phyloP scores from a whole-genome alignment of 495 filamentous ascomycete species.

The Zalerion maritima region DNA sequence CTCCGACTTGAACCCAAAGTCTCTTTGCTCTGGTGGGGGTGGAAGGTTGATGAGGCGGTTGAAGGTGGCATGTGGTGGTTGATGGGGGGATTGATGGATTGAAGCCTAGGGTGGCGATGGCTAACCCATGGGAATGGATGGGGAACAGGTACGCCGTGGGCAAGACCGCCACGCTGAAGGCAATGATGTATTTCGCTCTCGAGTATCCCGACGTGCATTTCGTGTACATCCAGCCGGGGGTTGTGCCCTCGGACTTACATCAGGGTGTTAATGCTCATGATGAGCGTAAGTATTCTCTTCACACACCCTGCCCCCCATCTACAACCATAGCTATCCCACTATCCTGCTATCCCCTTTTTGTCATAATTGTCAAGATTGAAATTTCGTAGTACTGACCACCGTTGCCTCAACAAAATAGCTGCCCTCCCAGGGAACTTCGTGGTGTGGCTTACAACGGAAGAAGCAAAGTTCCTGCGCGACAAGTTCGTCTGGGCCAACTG shows the following conservation, averaged over 20 bases:
- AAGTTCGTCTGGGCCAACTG: conserved; percentile 33
- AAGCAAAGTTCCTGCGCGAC: conserved; percentile 39
- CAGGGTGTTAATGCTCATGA: not conserved
- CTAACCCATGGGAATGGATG: too few relatives aligned
- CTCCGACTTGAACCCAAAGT: too few relatives aligned
- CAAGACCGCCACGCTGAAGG: conserved; percentile 3
- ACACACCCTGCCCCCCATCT: not conserved
- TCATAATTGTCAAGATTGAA: not conserved
- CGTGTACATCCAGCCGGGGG: conserved; percentile 5
- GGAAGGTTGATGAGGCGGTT: too few relatives aligned
- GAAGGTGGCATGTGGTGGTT: too few relatives aligned
- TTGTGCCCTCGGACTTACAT: not conserved
- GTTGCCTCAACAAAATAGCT: conserved; percentile 8
- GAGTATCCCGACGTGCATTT: conserved; percentile 3
- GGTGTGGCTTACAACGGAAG: conserved; percentile 33
- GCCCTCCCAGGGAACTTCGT: conserved; percentile 29
- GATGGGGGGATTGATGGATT: too few relatives aligned
- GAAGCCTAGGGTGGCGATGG: too few relatives aligned
- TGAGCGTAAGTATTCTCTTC: not conserved
- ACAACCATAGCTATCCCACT: not conserved
- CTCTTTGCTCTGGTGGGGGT: too few relatives aligned
- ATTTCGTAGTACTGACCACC: not conserved
- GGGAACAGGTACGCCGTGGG: conserved; percentile 4
- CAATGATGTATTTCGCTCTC: conserved; percentile 1
- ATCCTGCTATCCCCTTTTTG: conserved; percentile 1